A percentile compares a stretch with the other conserved stretches of the same genome.
Conservation (phyloP, 257 asterid genomes). For the Gentiana dahurica region DNA sequence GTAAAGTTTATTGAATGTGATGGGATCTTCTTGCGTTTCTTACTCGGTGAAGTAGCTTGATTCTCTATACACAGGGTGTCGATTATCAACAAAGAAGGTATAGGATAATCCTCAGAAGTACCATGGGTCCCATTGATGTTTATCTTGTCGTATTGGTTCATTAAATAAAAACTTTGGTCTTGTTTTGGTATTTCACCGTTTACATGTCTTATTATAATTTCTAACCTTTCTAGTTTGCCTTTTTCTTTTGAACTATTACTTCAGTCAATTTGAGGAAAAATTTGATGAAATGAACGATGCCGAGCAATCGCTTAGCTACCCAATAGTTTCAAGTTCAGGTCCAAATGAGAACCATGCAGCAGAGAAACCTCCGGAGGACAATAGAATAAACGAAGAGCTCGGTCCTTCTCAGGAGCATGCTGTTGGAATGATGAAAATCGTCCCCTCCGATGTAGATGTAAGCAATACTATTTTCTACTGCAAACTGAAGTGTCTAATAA, state of each 20-base stretch:
- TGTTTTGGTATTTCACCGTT: not conserved
- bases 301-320: constrained; percentile 43
- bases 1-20: constrained; percentile 20
- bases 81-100: constrained; percentile 94
- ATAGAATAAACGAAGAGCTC: constrained; percentile 22
- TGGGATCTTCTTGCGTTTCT: constrained; percentile 13
- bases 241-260: constrained; percentile 2
- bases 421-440: constrained; percentile 74
- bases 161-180: not conserved
- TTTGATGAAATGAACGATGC: constrained; percentile 63
- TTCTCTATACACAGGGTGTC: constrained; percentile 44
- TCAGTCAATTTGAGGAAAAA: constrained; percentile 89
- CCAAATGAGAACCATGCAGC: constrained; percentile 39
- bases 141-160: constrained; percentile 69
- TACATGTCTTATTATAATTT: not conserved
- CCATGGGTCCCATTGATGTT: constrained; percentile 95
- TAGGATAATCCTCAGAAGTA: constrained; percentile 89
- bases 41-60: constrained; percentile 11
- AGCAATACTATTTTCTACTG: constrained; percentile 17
- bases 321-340: constrained; percentile 53
- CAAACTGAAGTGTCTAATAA: no score
- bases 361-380: constrained; percentile 24
- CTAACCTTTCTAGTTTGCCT: constrained; percentile 1
- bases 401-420: constrained; percentile 47
- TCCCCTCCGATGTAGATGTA: constrained; percentile 74